These are phyloP conservation scores for Cupressus sempervirens DNA, from an alignment of 75 land plant genomes.

Conservation along the genomic window DNA sequence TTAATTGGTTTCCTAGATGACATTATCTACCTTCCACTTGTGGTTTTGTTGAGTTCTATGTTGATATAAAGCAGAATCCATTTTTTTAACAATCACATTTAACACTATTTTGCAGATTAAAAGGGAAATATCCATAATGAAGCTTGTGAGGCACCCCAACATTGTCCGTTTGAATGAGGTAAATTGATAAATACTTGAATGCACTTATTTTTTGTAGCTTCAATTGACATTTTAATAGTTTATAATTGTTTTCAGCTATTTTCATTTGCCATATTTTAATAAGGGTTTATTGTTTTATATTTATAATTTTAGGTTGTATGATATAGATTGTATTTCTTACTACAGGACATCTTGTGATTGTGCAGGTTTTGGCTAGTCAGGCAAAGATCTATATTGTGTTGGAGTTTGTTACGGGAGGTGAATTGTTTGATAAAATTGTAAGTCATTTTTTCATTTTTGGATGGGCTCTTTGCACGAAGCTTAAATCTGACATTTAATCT, in stretches of 20 bases:
- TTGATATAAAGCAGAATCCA: not conserved
- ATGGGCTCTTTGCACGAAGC: not conserved
- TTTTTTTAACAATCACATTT: not conserved
- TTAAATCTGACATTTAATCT: not conserved
- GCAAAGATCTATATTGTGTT: slow-evolving; percentile 57
- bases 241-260: not conserved
- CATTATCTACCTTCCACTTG: not conserved
- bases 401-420: slow-evolving; percentile 60
- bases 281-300: not conserved
- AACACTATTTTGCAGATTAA: slow-evolving; percentile 37
- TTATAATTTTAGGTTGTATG: not conserved
- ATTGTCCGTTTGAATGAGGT: slow-evolving; percentile 70
- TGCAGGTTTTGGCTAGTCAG: slow-evolving; percentile 55
- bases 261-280: not conserved
- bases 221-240: not conserved
- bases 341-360: not conserved
- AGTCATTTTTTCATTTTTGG: slow-evolving; percentile 6
- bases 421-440: slow-evolving; percentile 64
- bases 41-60: not conserved
- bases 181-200: not conserved
- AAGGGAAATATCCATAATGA: slow-evolving; percentile 63
- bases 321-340: not conserved
- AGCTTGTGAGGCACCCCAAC: slow-evolving; percentile 63
- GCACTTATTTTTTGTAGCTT: not conserved
- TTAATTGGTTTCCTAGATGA: not conserved